phyloP scores from a whole-genome alignment of 2,329 filamentous ascomycete genomes.

The Dissoconium aciculare region DNA sequence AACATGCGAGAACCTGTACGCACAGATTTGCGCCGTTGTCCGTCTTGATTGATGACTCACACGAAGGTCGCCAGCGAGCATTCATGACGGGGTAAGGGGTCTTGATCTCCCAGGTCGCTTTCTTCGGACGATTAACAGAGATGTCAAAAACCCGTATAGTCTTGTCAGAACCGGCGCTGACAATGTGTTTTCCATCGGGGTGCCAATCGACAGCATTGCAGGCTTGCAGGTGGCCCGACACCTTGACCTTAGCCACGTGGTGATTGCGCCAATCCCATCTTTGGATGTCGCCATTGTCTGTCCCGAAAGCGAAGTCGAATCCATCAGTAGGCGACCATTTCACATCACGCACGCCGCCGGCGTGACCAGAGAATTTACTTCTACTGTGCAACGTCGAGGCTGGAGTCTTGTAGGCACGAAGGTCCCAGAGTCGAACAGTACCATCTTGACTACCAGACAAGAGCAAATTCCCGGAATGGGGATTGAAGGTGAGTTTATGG shows the following conservation, averaged over 20 bases:
- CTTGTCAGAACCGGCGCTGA: constrained; percentile 47
- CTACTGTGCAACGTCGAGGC: constrained; percentile 39
- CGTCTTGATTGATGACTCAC: constrained; percentile 38
- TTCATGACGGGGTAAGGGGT: constrained; percentile 48
- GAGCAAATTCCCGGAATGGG: constrained; percentile 43
- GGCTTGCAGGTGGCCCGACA: constrained; percentile 41
- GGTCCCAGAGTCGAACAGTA: constrained; percentile 49
- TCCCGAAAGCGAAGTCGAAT: constrained; percentile 48
- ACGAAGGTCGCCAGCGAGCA: constrained; percentile 47
- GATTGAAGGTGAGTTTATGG: constrained; percentile 50
- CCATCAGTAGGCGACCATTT: constrained; percentile 51
- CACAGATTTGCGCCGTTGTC: constrained; percentile 42
- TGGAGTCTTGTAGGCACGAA: constrained; percentile 36
- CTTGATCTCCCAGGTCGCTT: constrained; percentile 42
- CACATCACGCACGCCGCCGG: constrained; percentile 47
- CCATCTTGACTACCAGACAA: constrained; percentile 52
- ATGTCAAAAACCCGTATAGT: constrained; percentile 52
- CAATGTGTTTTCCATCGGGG: constrained; percentile 49
- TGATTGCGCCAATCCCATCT: constrained; percentile 48
- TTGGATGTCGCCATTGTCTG: constrained; percentile 48
- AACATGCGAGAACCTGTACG: constrained; percentile 47
- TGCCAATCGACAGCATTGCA: constrained; percentile 54
- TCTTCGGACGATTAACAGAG: constrained; percentile 41
- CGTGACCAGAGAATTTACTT: constrained; percentile 41
- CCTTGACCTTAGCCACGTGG: constrained; percentile 42